Base-by-base conservation (phyloP, 2,329 filamentous ascomycete genomes). In the Parastagonospora avenae region DNA sequence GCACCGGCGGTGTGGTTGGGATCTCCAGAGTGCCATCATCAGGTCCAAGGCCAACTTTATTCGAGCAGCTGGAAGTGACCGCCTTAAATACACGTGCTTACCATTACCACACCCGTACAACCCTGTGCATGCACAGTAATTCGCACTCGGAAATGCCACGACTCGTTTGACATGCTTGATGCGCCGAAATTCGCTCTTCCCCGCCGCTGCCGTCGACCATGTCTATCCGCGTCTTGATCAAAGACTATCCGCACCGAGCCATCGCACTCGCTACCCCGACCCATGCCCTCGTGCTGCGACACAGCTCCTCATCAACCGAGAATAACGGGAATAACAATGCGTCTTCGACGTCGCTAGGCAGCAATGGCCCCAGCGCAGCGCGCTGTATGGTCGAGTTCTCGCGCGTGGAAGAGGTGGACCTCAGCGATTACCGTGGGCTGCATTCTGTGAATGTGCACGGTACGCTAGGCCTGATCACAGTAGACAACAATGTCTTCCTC, bases 311-410 rank as follows among this genome's bases (percentile, higher is more conserved):
- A 14, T 81, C 83, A n/a, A 82, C 77, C 71, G 87, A 87, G 70
- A 49, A 51, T 42, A 64, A 59, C 52, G 62, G 62, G 29, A 79
- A 80, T 57, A 74, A 78, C 46, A 85, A 86, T 77, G 82, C 82
- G 55, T 86, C 82, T 40, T 80, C 84, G 53, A 74, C 80, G 46
- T 84, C 85, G 53, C 60, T 74, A 27, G 63, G 66, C 24, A 67
- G 71, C 62, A 74, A 66, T 72, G 74, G 50, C 55, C 16, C 58
- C 27, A 72, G 53, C 59, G 77, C 70, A 57, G 74, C 70, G 60
- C 85, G 74, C 82, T 96, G 92, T 79, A 92, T 96, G 81, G 92
- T 97, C 60, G 91, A 96, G 73, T 96, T 97, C 72, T 80, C 86
- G 10, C 80, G 84, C 8, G 74, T 84, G 33, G 81, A 85, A 31